Conservation (phyloP, 2,329 filamentous ascomycete genomes). For the Aureobasidium uvarum region DNA sequence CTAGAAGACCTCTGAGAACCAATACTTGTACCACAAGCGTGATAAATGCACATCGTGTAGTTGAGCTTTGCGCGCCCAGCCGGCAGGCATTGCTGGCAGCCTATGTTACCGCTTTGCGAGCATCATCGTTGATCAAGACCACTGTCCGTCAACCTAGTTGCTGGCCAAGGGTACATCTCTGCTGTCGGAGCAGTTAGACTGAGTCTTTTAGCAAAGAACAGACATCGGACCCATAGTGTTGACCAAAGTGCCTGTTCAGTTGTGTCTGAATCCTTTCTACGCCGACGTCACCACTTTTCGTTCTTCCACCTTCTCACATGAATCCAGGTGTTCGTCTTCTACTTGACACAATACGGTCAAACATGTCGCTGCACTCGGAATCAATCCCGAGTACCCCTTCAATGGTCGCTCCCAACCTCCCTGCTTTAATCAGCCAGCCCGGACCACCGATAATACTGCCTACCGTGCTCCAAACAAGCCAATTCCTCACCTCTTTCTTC, state of each 20-base stretch:
- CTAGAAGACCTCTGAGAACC: too few relatives aligned
- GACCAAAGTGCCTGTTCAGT: background rate
- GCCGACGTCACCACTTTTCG: slow-evolving; percentile 11
- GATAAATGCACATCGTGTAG: too few relatives aligned
- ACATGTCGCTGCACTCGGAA: slow-evolving; percentile 4
- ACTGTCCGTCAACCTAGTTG: background rate
- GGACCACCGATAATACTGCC: slow-evolving; percentile 11
- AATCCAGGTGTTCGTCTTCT: background rate
- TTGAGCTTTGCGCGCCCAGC: too few relatives aligned
- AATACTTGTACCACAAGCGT: background rate
- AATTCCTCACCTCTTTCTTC: slow-evolving; percentile 23
- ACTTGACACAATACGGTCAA: background rate
- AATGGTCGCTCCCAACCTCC: background rate
- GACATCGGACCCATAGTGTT: too few relatives aligned
- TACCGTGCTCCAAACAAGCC: background rate
- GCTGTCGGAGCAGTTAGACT: background rate
- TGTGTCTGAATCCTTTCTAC: background rate
- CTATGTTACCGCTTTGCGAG: too few relatives aligned
- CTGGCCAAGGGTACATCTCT: background rate
- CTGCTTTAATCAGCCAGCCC: slow-evolving; percentile 4
- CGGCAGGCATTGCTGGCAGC: too few relatives aligned
- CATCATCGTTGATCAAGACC: background rate
- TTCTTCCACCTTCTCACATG: background rate
- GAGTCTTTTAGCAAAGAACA: background rate
- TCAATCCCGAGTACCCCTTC: background rate